Evolutionary conservation across 768 basidiomycete species (phyloP), one percentile per base, ranked within the genome.

Genomic region (Mycena polygramma): DNA sequence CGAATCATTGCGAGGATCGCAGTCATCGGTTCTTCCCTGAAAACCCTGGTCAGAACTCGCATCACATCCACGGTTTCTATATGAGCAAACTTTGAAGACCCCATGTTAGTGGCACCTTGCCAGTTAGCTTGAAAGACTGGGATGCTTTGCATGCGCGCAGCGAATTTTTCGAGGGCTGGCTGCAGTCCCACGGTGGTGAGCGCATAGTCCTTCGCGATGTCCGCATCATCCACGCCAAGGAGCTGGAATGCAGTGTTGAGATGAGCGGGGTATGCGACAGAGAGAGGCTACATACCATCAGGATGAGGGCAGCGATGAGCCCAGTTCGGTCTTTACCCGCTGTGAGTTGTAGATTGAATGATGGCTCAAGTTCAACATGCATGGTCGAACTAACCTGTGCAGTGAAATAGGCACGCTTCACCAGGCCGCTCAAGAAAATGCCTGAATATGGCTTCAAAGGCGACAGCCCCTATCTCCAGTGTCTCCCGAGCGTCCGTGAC

Each of bases 251-350:
- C 4, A 63, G 22, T 55, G 46, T 19, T 6, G 4, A 49, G 19
- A 37, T 14, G 13, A 19, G 45, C 26, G 19, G 24, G 35, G 22
- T 22, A 37, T 11, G 11, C 6, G 19, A 48, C 24, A 22, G 37
- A 30, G n/a, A 24, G 22, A 63, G 4, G n/a, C 41, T n/a, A 45
- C 66, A 51, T 54, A 83, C 82, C 77, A 80, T 71, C 49, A 82
- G 73, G 19, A 84, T 75, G 9, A 83, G 69, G 20, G 82, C 82
- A 9, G 78, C 76, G 57, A 83, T 77, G 14, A 84, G 68, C 8
- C 82, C 85, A 4, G 84, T 84, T 39, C 85, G 69, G 72, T 86
- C 84, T 69, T 86, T 86, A 2, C 85, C 85, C 39, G 79, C 83
- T 85, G 64, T 30, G 6, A 30, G 30, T 53, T 19, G 46, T 8